These are phyloP conservation scores for Aureobasidium sp. DNA, from an alignment of 2,329 filamentous ascomycete species.

Conservation along the genomic window DNA sequence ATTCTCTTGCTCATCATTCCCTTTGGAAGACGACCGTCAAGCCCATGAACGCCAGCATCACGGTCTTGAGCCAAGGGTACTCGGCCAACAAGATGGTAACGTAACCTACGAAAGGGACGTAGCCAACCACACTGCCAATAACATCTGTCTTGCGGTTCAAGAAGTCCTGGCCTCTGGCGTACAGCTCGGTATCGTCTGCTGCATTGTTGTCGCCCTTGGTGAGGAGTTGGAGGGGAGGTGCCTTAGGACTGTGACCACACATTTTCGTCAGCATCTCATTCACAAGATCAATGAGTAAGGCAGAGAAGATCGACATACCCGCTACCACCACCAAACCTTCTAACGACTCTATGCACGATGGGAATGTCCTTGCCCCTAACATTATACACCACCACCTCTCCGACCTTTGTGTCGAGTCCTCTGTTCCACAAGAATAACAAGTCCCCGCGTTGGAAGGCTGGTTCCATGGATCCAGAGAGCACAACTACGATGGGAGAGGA, in stretches of 20 bases:
- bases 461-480: constrained; percentile 79
- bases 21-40: constrained; percentile 85
- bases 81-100: constrained; percentile 94
- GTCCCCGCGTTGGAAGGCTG: constrained; percentile 72
- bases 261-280: neutral
- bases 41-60: constrained; percentile 90
- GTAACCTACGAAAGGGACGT: constrained; percentile 91
- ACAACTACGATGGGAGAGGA: constrained; percentile 69
- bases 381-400: constrained; percentile 74
- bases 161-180: constrained; percentile 80
- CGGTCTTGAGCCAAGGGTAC: constrained; percentile 94
- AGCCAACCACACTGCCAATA: constrained; percentile 85
- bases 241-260: neutral
- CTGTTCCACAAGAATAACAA: constrained; percentile 72
- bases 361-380: constrained; percentile 92
- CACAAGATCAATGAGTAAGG: neutral
- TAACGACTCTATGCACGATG: constrained; percentile 88
- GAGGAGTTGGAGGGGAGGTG: constrained; percentile 46
- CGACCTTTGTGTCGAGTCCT: constrained; percentile 55
- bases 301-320: constrained; percentile 18
- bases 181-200: constrained; percentile 86
- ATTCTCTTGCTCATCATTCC: constrained; percentile 51
- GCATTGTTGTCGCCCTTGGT: constrained; percentile 98
- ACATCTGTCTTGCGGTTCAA: constrained; percentile 74
- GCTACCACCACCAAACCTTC: constrained; percentile 54